Base-by-base conservation (phyloP, 2,329 filamentous ascomycete genomes). In the Penicillium sp. region DNA sequence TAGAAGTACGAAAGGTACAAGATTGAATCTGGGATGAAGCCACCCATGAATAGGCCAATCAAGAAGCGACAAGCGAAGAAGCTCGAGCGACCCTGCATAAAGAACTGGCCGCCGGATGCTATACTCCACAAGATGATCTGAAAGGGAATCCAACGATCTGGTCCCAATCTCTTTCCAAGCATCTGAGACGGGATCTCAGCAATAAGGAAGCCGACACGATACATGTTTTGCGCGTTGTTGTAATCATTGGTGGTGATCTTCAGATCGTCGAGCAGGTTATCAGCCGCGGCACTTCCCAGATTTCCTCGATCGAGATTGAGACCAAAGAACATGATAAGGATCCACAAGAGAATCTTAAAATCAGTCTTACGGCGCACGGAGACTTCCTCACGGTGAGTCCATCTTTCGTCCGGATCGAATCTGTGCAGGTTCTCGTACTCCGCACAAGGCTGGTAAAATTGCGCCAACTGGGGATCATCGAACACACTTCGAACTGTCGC, bases 11-110 rank as follows among this genome's bases (percentile, higher is more conserved):
- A 74, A 4, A 74, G 60, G 33, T 73, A 75, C 1, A 77, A 58
- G 12, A 65, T 62, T 3, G 69, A 70, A 38, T 73, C 79, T 63
- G 80, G 80, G 31, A 82, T 82, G 55, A 82, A 82, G 0, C 80
- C 80, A 21, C 81, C 80, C 75, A 80, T 79, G 17, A 80, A 64
- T 3, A 82, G 69, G 1, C 80, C 81, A 2, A 83, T 62, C 2
- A 82, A 61, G 3, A 74, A 75, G 33, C 79, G 75, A 55, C 75
- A 70, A 2, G 75, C 75, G 49, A 76, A 79, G 56, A 77, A 81
- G 6, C 70, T 71, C 1, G 73, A 67, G 6, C 71, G 62, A 25
- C 58, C 61, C 9, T 66, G 59, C 48, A 71, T 65, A 51, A 69
- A 70, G 38, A 66, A 66, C 42, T 72, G 69, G 29, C 59, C 60